These are phyloP conservation scores for Plectosphaerella cucumerina DNA, from an alignment of 2,329 filamentous ascomycete species.

Conservation along the genomic window DNA sequence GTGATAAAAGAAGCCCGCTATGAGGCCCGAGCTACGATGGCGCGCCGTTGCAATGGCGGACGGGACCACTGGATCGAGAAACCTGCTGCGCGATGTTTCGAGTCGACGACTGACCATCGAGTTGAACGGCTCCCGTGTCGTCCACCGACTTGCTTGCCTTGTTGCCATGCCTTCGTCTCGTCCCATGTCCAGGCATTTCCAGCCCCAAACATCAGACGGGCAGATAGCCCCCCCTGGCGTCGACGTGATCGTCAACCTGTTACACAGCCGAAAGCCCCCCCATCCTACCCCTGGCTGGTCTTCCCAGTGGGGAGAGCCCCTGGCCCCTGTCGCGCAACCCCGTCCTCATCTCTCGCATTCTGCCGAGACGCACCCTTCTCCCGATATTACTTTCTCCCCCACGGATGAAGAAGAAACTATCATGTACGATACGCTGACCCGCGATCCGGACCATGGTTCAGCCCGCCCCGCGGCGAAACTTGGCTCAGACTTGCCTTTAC, in stretches of 20 bases:
- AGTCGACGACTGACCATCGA: too few relatives aligned
- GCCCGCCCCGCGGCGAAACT: not conserved
- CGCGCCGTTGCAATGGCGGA: too few relatives aligned
- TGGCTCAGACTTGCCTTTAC: conserved; percentile 66
- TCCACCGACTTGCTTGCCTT: too few relatives aligned
- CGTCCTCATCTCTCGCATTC: conserved; percentile 3
- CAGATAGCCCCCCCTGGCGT: not conserved
- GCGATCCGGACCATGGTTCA: not conserved
- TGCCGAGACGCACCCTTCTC: not conserved
- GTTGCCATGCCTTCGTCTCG: not conserved
- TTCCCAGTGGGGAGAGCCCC: too few relatives aligned
- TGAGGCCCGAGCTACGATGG: too few relatives aligned
- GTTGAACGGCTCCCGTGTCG: too few relatives aligned
- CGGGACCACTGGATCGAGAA: too few relatives aligned
- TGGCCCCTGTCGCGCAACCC: not conserved
- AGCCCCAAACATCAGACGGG: not conserved
- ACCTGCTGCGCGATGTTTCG: too few relatives aligned
- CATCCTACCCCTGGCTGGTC: not conserved
- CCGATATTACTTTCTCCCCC: not conserved
- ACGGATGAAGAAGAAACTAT: too few relatives aligned
- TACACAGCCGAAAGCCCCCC: not conserved
- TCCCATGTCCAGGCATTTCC: not conserved
- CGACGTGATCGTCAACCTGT: conserved; percentile 3
- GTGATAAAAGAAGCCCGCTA: too few relatives aligned
- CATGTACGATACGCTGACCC: not conserved